Percentiles rank a stretch among this genome's conserved stretches.
These are phyloP conservation scores for Diaporthe aspalathi DNA, from an alignment of 2,329 filamentous ascomycete species.

Conservation along the genomic window DNA sequence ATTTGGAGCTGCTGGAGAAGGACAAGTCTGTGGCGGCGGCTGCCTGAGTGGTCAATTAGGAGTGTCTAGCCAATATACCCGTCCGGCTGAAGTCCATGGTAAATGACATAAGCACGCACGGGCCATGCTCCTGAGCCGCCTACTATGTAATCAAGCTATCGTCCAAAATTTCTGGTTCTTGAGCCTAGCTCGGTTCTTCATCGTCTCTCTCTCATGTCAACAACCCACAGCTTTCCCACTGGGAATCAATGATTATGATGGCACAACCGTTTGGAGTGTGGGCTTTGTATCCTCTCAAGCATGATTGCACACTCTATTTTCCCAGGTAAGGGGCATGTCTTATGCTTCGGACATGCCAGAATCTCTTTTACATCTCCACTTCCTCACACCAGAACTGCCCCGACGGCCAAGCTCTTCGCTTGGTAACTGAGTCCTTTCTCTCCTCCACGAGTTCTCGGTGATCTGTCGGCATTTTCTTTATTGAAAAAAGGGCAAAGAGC, in stretches of 20 bases:
- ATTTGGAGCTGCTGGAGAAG: constrained; percentile 37
- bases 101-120: constrained; percentile 32
- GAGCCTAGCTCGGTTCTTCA: neutral
- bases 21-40: neutral
- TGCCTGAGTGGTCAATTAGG: neutral
- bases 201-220: neutral
- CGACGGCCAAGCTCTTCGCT: constrained; percentile 65
- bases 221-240: neutral
- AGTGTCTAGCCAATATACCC: neutral
- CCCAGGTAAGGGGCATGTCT: neutral
- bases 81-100: neutral
- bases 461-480: constrained; percentile 66
- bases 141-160: neutral
- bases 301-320: neutral
- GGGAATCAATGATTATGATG: neutral
- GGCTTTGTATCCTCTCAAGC: neutral
- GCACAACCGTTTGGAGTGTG: neutral
- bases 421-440: constrained; percentile 71
- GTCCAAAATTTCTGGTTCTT: constrained; percentile 15
- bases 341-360: neutral
- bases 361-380: neutral
- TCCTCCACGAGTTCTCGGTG: constrained; percentile 82
- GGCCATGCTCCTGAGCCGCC: neutral
- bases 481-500: constrained; percentile 75
- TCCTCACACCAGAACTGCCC: constrained; percentile 53